Evolutionary conservation across 2,329 filamentous ascomycete genomes (phyloP).

Genomic region (Fusarium euwallaceae): DNA sequence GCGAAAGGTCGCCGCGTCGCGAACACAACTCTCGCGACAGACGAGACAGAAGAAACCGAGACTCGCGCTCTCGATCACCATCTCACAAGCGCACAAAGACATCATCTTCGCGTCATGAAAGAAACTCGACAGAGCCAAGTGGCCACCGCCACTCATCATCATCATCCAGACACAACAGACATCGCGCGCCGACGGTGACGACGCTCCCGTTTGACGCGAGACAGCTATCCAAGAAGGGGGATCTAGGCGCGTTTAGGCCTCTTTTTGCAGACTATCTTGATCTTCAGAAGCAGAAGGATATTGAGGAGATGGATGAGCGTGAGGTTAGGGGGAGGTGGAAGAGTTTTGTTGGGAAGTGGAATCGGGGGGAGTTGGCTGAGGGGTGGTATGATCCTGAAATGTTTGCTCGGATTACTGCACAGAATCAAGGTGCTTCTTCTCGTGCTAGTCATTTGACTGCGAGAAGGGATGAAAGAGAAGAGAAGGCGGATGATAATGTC

Average conservation of each 20-base stretch:
- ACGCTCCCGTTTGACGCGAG: slow-evolving; percentile 75
- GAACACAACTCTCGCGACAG: slow-evolving; percentile 34
- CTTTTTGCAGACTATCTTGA: slow-evolving; percentile 89
- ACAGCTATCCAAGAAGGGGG: slow-evolving; percentile 77
- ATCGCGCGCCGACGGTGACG: slow-evolving; percentile 8
- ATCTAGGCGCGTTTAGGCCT: slow-evolving; percentile 74
- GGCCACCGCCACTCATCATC: slow-evolving; percentile 1
- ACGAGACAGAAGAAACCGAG: slow-evolving; percentile 30
- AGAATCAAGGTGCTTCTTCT: slow-evolving; percentile 28
- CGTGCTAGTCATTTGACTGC: slow-evolving; percentile 13
- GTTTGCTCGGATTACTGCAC: slow-evolving; percentile 59
- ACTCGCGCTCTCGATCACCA: slow-evolving; percentile 42
- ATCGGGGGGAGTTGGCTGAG: slow-evolving; percentile 85
- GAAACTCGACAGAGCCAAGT: slow-evolving; percentile 28
- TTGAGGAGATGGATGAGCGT: slow-evolving; percentile 78
- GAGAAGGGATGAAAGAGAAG: slow-evolving; percentile 26
- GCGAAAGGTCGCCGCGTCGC: slow-evolving; percentile 41
- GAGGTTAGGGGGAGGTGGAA: slow-evolving; percentile 91
- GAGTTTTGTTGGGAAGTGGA: slow-evolving; percentile 93
- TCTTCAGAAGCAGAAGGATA: slow-evolving; percentile 82
- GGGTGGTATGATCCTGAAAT: slow-evolving; percentile 93
- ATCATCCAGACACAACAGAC: slow-evolving; percentile 43
- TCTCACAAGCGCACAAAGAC: slow-evolving; percentile 33
- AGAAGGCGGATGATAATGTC: slow-evolving; percentile 63
- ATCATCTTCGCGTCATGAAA: slow-evolving; percentile 30